These are phyloP conservation scores for Zizania latifolia DNA, from an alignment of 176 grass and related monocot genomes.

Conservation along the genomic window DNA sequence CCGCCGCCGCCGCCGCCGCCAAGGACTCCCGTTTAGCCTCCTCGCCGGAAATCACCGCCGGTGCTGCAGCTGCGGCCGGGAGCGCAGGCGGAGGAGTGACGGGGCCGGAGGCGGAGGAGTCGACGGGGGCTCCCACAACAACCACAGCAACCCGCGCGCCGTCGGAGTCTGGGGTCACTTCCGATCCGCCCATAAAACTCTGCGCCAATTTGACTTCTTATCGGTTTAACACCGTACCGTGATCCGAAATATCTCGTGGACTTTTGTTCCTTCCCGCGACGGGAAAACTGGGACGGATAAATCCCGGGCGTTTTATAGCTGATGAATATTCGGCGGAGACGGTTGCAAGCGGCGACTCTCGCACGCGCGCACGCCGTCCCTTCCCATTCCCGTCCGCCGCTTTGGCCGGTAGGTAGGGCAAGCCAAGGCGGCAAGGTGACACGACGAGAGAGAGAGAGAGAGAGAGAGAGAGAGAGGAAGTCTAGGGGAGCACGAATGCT, in stretches of 20 bases:
- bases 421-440: neutral
- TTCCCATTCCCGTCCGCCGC: neutral
- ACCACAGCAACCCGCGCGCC: conserved; percentile 28
- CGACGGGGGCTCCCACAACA: conserved; percentile 24
- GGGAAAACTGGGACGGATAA: conserved; percentile 25
- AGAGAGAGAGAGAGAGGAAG: neutral
- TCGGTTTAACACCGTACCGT: neutral
- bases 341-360: neutral
- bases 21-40: neutral
- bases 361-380: neutral
- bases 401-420: neutral
- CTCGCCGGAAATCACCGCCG: neutral
- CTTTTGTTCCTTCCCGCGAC: neutral
- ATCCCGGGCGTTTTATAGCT: neutral
- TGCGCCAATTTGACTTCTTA: conserved; percentile 33
- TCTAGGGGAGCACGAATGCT: conserved; percentile 10
- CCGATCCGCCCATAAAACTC: conserved; percentile 65
- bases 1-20: neutral
- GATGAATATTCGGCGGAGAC: conserved; percentile 39
- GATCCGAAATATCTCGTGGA: conserved; percentile 27
- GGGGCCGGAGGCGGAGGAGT: conserved; percentile 1
- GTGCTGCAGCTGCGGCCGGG: neutral
- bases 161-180: conserved; percentile 24
- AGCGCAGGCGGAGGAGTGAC: no score
- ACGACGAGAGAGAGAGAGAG: neutral